phyloP scores from a whole-genome alignment of 495 filamentous ascomycete genomes.

The Tuber microsphaerosporum region DNA sequence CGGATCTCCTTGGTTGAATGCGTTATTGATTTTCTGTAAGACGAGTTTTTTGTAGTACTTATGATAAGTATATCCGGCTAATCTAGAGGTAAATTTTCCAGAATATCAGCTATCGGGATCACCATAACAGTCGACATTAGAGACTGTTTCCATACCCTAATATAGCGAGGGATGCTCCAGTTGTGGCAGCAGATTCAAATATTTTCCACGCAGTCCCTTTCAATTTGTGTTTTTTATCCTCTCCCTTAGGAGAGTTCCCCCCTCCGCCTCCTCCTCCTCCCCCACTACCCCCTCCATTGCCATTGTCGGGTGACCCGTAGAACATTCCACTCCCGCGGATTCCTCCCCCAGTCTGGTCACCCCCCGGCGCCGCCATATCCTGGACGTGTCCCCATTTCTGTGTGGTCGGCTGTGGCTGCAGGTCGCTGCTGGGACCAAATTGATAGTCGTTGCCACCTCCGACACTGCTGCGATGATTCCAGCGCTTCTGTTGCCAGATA shows the following conservation, averaged over 20 bases:
- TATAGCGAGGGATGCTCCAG: conserved; percentile 74
- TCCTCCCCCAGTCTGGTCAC: conserved; percentile 6
- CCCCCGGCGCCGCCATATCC: background rate
- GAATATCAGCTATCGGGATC: conserved; percentile 4
- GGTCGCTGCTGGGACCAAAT: conserved; percentile 32
- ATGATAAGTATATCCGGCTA: conserved; percentile 80
- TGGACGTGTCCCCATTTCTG: conserved; percentile 17
- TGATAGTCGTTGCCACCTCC: conserved; percentile 31
- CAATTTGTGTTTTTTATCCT: conserved; percentile 35
- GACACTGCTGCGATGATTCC: background rate
- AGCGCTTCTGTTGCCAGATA: conserved; percentile 14
- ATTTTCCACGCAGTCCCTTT: conserved; percentile 62
- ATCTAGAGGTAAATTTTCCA: conserved; percentile 45
- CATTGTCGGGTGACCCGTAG: background rate
- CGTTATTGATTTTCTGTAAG: conserved; percentile 80
- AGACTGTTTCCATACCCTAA: conserved; percentile 53
- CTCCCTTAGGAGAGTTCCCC: conserved; percentile 1
- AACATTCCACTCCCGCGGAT: conserved; percentile 3
- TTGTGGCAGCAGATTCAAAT: conserved; percentile 77
- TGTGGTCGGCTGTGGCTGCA: conserved; percentile 35
- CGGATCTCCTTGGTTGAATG: conserved; percentile 88
- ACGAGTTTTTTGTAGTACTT: conserved; percentile 84
- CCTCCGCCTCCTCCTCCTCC: conserved; percentile 5
- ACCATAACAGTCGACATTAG: background rate
- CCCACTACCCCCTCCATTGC: conserved; percentile 3